Conservation (phyloP, 169 alveolate species). For the Blepharisma undulans region DNA sequence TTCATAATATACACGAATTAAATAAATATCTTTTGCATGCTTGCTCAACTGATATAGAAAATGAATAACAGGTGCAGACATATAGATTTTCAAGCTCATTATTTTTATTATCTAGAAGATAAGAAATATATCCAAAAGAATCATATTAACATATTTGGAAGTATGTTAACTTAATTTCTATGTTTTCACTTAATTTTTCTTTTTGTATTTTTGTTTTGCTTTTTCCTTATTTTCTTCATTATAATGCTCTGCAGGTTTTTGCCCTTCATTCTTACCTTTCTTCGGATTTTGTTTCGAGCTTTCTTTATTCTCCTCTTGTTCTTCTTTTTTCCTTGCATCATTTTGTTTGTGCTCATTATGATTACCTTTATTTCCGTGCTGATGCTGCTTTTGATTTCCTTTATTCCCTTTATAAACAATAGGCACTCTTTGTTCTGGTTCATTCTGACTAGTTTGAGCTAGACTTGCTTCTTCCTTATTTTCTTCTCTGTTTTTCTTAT, state of each 20-base stretch:
- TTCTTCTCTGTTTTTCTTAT: background rate
- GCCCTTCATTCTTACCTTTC: background rate
- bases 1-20: no score
- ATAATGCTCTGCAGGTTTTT: background rate
- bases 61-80: no score
- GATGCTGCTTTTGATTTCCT: background rate
- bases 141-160: no score
- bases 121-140: background rate
- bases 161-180: background rate
- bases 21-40: no score
- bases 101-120: no score
- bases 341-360: background rate
- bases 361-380: background rate
- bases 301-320: background rate
- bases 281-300: background rate
- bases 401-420: background rate
- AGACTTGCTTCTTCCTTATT: background rate
- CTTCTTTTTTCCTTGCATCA: background rate
- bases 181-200: background rate
- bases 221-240: background rate
- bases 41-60: no score
- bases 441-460: background rate
- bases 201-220: background rate
- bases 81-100: no score
- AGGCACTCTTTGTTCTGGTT: background rate